Conservation (phyloP, 768 basidiomycete species). For the Lentinus brumalis region DNA sequence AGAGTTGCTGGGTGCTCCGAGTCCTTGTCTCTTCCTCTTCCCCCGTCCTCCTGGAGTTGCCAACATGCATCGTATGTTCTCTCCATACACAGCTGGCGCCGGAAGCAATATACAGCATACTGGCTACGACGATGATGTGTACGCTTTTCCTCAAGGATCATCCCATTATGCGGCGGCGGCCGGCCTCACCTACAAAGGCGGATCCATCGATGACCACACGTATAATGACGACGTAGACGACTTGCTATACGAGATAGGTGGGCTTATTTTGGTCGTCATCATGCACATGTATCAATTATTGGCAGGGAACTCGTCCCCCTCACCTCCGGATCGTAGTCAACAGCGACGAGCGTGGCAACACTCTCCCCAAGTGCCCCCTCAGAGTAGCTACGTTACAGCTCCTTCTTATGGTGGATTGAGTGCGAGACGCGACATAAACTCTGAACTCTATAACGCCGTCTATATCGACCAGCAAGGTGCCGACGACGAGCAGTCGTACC, state of each 20-base stretch:
- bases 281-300: conserved; percentile 26
- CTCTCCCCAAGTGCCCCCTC: too few species aligned
- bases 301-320: conserved; percentile 37
- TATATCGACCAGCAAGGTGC: too few species aligned
- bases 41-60: neutral
- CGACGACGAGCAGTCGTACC: too few species aligned
- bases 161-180: neutral
- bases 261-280: conserved; percentile 32
- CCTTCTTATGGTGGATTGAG: too few species aligned
- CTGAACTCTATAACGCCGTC: too few species aligned
- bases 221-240: conserved; percentile 23
- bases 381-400: too few species aligned
- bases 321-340: conserved; percentile 33
- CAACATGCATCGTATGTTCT: neutral
- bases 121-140: neutral
- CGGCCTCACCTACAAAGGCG: conserved; percentile 10
- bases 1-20: neutral
- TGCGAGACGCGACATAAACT: too few species aligned
- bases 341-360: conserved; percentile 2
- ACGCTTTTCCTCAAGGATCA: neutral
- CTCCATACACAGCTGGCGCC: too few species aligned
- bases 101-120: neutral
- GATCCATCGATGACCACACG: conserved; percentile 5
- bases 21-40: neutral
- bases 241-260: conserved; percentile 23